Conservation (phyloP, 2,329 filamentous ascomycete species). For the Kalmusia sp. region DNA sequence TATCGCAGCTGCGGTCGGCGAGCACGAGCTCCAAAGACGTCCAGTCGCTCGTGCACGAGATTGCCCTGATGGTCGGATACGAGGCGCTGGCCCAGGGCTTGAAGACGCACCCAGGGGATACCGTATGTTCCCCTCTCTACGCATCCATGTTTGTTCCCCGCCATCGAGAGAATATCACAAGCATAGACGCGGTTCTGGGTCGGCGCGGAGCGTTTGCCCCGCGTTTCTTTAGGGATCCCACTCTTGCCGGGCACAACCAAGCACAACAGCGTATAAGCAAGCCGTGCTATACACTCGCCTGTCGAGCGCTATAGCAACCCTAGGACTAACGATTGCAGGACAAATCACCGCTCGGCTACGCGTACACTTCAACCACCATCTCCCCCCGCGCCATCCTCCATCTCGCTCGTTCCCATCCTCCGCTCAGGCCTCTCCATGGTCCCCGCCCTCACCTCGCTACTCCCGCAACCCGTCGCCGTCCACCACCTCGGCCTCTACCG, state of each 20-base stretch:
- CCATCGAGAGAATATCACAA: no score
- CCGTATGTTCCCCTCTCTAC: slow-evolving; percentile 58
- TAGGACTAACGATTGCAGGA: slow-evolving; percentile 60
- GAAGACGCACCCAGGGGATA: slow-evolving; percentile 63
- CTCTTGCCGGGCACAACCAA: background rate
- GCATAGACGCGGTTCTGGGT: background rate
- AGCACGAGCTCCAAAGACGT: slow-evolving; percentile 75
- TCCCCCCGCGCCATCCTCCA: slow-evolving; percentile 67
- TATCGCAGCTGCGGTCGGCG: slow-evolving; percentile 84
- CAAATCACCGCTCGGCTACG: slow-evolving; percentile 77
- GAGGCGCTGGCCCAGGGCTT: slow-evolving; percentile 78
- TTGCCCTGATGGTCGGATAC: slow-evolving; percentile 79
- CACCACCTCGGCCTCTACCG: slow-evolving; percentile 96
- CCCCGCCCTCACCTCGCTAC: slow-evolving; percentile 82
- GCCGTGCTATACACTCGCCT: slow-evolving; percentile 15
- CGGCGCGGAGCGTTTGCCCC: slow-evolving; percentile 4
- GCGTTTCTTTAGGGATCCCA: slow-evolving; percentile 3
- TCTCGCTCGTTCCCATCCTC: slow-evolving; percentile 91
- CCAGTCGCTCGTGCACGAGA: slow-evolving; percentile 84
- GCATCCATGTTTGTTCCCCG: background rate
- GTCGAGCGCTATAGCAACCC: background rate
- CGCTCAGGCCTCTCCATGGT: slow-evolving; percentile 91
- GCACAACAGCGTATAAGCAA: background rate
- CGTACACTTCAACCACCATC: slow-evolving; percentile 72
- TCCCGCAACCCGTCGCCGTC: slow-evolving; percentile 79